Conservation (phyloP, 176 grass and related monocot genomes). For the Musa troglodytarum region DNA sequence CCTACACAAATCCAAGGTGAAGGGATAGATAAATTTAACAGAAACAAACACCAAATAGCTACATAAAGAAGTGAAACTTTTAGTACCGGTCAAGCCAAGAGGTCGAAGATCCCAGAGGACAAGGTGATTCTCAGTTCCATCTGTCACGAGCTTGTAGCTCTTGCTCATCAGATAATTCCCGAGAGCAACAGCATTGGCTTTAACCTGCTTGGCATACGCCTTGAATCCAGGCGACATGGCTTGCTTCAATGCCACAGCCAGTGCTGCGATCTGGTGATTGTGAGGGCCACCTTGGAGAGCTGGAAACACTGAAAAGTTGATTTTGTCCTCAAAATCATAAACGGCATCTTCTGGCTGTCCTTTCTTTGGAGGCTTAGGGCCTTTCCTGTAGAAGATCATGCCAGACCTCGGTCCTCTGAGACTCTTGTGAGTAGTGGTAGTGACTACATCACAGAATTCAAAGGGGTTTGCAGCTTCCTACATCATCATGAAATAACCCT, state of each 20-base stretch:
- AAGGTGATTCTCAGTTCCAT: slow-evolving; percentile 98
- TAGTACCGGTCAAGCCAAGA: slow-evolving; percentile 87
- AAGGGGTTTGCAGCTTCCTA: slow-evolving; percentile 97
- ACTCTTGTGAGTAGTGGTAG: slow-evolving; percentile 93
- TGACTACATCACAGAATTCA: slow-evolving; percentile 87
- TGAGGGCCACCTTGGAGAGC: slow-evolving; percentile 97
- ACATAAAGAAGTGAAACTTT: background rate
- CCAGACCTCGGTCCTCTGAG: slow-evolving; percentile 86
- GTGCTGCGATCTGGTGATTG: slow-evolving; percentile 96
- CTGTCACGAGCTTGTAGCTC: slow-evolving; percentile 94
- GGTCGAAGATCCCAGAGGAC: slow-evolving; percentile 98
- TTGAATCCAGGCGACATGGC: slow-evolving; percentile 75
- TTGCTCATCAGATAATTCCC: slow-evolving; percentile 97
- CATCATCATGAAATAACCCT: background rate
- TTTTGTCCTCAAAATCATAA: slow-evolving; percentile 88
- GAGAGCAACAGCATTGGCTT: slow-evolving; percentile 79
- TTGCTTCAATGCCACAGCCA: slow-evolving; percentile 89
- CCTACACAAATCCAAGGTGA: slow-evolving; percentile 26
- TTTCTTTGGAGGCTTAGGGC: slow-evolving; percentile 93
- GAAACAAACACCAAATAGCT: background rate
- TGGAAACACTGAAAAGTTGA: slow-evolving; percentile 96
- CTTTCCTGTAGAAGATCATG: slow-evolving; percentile 99
- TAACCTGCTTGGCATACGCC: slow-evolving; percentile 89
- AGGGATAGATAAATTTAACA: background rate
- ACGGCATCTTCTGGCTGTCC: slow-evolving; percentile 85